Base-by-base conservation (phyloP, 768 basidiomycete species). In the Austroboletus eburneus region DNA sequence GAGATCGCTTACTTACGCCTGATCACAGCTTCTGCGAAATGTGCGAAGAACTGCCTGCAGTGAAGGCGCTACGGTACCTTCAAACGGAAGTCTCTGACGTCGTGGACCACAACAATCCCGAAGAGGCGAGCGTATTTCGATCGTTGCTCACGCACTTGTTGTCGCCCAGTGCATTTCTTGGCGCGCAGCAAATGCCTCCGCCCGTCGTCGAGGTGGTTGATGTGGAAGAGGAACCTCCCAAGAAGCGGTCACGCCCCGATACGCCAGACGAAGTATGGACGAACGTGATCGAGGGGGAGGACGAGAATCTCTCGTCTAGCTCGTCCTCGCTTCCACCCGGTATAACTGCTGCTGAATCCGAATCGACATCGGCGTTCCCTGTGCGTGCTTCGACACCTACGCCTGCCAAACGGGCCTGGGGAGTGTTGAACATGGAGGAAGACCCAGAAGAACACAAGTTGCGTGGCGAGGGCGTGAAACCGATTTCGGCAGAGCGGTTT, bases 21-120 rank as follows among this genome's bases (percentile, higher is more conserved):
- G 9, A 41, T 25, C 9, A 23, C 54, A 91, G 88, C 55, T 91
- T 90, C 68, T 79, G 83, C n/a, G 88, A 91, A 58, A 81, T 89
- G 75, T 87, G 86, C 57, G 79, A 81, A 61, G 78, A 80, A 37
- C 71, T 65, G 14, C 64, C 80, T 2, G 49, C 65, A 1, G 73
- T 85, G 20, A 77, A 81, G 56, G 85, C 89, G 1, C 72, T 91
- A 33, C 74, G 70, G 13, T 91, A 88, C 66, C 68, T 91, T 27
- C 83, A 84, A 61, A 79, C 72, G 0, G 75, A 83, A 40, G 84
- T 91, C 9, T 80, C 80, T 0, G 72, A 73, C 2, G 81, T 87
- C 3, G 88, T 90, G 16, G 78, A 90, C 59, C 86, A 88, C 53
- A 69, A 66, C 46, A 75, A 84, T 53, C 56, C 73, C 1, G 74